Percentiles rank a stretch among this genome's conserved stretches.
Conservation (phyloP, 139 green algal genomes). For the Tetradesmus obliquus region DNA sequence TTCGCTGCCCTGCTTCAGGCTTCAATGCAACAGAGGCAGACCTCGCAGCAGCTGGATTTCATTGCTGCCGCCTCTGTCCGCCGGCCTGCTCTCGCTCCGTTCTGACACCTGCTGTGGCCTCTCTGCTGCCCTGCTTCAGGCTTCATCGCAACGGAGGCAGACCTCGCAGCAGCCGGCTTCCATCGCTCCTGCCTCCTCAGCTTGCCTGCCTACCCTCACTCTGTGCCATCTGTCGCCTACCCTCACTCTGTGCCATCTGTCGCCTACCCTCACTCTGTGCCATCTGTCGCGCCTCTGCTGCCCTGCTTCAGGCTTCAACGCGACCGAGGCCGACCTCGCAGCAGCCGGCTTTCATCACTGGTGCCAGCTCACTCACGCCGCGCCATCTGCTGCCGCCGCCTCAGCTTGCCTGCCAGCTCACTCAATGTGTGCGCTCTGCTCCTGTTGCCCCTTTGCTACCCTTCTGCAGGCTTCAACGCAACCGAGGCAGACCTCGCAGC, state of each 20-base stretch:
- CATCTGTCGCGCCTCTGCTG: too few relatives aligned
- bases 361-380: too few relatives aligned
- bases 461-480: constrained; percentile 57
- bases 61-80: too few relatives aligned
- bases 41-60: constrained; percentile 18
- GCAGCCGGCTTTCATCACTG: background rate
- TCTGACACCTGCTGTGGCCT: too few relatives aligned
- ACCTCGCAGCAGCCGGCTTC: constrained; percentile 60
- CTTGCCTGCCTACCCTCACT: too few relatives aligned
- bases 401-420: background rate
- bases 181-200: background rate
- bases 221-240: too few relatives aligned
- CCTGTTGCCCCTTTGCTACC: background rate
- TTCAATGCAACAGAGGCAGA: constrained; percentile 61
- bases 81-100: too few relatives aligned
- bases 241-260: too few relatives aligned
- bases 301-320: constrained; percentile 54
- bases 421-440: background rate
- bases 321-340: constrained; percentile 48
- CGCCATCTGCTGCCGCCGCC: background rate
- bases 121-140: background rate
- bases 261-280: too few relatives aligned
- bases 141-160: constrained; percentile 57
- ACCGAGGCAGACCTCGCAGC: constrained; percentile 49
- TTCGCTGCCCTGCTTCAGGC: background rate